These are phyloP conservation scores for Botrytis byssoidea DNA, from an alignment of 2,329 filamentous ascomycete genomes.

Conservation along the genomic window DNA sequence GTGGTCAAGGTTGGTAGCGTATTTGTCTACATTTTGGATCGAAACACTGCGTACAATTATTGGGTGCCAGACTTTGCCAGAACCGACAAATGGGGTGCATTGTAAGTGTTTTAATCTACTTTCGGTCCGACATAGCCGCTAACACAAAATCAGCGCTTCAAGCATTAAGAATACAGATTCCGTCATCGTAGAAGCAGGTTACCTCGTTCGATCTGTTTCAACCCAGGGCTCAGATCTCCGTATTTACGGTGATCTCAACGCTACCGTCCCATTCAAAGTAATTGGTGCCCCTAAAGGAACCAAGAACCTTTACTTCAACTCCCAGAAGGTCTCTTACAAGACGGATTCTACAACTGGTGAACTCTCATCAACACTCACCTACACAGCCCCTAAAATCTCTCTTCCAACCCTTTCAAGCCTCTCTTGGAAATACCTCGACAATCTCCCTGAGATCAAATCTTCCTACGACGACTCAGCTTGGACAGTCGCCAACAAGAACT, in stretches of 20 bases:
- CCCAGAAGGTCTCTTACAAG: constrained; percentile 42
- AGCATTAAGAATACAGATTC: constrained; percentile 42
- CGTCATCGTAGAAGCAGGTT: constrained; percentile 62
- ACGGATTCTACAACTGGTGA: constrained; percentile 47
- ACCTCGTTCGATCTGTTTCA: constrained; percentile 61
- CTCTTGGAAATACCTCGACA: constrained; percentile 68
- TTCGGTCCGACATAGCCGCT: not conserved
- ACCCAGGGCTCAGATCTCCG: constrained; percentile 56
- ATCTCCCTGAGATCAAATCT: constrained; percentile 64
- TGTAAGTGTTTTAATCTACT: constrained; percentile 28
- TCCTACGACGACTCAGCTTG: constrained; percentile 69
- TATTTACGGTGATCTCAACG: constrained; percentile 70
- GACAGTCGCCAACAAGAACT: constrained; percentile 55
- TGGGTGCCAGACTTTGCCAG: constrained; percentile 60
- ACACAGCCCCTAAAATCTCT: constrained; percentile 48
- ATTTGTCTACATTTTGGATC: constrained; percentile 47
- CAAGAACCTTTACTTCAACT: constrained; percentile 62
- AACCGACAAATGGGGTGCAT: constrained; percentile 39
- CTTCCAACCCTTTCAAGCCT: constrained; percentile 59
- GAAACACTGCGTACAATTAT: constrained; percentile 66
- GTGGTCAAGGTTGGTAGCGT: constrained; percentile 48
- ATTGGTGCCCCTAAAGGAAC: constrained; percentile 57
- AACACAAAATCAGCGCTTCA: constrained; percentile 28
- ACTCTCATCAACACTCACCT: constrained; percentile 53
- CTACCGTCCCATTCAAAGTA: constrained; percentile 65